Conservation (phyloP, 1,284 basidiomycete species). For the Golubevia sp. region DNA sequence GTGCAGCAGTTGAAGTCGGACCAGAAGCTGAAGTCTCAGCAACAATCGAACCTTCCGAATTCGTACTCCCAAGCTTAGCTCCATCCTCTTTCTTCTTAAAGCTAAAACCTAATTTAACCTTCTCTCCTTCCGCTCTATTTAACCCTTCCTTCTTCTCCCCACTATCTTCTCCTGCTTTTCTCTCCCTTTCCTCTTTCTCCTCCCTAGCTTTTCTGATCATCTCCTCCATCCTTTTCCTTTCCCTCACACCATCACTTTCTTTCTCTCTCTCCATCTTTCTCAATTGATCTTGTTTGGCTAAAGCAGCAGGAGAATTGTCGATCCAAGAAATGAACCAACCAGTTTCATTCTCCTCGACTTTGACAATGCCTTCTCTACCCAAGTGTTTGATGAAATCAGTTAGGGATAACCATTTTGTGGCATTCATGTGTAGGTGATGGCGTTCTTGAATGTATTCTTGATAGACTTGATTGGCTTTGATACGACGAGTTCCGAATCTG, state of each 20-base stretch:
- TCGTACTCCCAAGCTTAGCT: not conserved
- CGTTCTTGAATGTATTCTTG: constrained; percentile 98
- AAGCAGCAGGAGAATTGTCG: constrained; percentile 89
- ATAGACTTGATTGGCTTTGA: constrained; percentile 85
- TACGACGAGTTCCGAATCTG: constrained; percentile 50
- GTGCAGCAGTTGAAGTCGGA: not conserved
- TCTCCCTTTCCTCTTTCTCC: constrained; percentile 46
- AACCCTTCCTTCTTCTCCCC: not conserved
- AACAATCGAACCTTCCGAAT: not conserved
- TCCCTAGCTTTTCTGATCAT: constrained; percentile 84
- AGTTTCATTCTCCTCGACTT: constrained; percentile 97
- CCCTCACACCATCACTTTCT: constrained; percentile 90
- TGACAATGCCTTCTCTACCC: constrained; percentile 81
- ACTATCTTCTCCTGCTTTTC: constrained; percentile 38
- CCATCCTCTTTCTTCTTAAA: not conserved
- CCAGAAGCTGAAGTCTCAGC: not conserved
- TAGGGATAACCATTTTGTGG: constrained; percentile 94
- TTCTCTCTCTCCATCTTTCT: constrained; percentile 90
- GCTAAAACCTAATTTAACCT: not conserved
- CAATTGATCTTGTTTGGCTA: constrained; percentile 86
- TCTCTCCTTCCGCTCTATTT: too few relatives aligned
- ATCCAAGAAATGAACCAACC: constrained; percentile 97
- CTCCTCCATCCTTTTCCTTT: constrained; percentile 84
- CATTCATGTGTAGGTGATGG: constrained; percentile 95
- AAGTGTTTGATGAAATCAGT: constrained; percentile 92